A percentile compares a stretch with the other conserved stretches of the same genome.
phyloP scores from a whole-genome alignment of 352 stramenopile species.

The Phytophthora fragariaefolia region DNA sequence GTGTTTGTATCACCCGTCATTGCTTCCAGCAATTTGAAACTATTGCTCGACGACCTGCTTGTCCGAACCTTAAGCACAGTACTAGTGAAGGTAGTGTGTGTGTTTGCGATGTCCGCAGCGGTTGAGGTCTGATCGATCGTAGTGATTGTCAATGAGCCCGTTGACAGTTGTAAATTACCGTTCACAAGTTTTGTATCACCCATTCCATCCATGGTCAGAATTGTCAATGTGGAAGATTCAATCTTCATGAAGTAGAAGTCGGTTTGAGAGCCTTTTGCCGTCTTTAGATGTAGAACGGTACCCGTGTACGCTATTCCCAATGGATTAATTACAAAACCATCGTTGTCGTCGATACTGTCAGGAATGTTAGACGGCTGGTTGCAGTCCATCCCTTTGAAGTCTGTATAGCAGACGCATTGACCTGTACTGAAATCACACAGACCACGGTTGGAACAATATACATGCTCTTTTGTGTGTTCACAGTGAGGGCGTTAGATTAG shows the following conservation, averaged over 20 bases:
- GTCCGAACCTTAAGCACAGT: conserved; percentile 46
- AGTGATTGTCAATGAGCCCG: conserved; percentile 55
- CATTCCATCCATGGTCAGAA: conserved; percentile 64
- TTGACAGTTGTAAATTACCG: conserved; percentile 62
- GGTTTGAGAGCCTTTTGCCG: conserved; percentile 51
- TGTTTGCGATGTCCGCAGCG: conserved; percentile 49
- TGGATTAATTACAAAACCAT: conserved; percentile 75
- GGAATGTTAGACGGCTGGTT: conserved; percentile 70
- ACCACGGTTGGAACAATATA: conserved; percentile 81
- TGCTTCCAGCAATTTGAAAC: conserved; percentile 57
- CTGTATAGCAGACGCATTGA: conserved; percentile 72
- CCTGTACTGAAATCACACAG: conserved; percentile 77
- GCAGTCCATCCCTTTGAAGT: conserved; percentile 80
- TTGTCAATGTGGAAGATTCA: conserved; percentile 46
- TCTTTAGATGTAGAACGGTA: conserved; percentile 67
- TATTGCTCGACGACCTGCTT: conserved; percentile 17
- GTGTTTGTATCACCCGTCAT: conserved; percentile 33
- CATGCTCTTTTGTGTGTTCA: conserved; percentile 55
- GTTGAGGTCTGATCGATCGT: conserved; percentile 21
- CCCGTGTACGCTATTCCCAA: conserved; percentile 59
- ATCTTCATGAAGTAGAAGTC: conserved; percentile 79
- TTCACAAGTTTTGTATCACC: conserved; percentile 58
- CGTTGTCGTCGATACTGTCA: conserved; percentile 72
- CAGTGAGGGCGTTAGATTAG: background rate
- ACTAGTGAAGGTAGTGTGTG: conserved; percentile 38